Evolutionary conservation across 1,284 basidiomycete genomes (phyloP), one percentile per base, ranked within the genome.

Genomic region (Heterobasidion parviporum): DNA sequence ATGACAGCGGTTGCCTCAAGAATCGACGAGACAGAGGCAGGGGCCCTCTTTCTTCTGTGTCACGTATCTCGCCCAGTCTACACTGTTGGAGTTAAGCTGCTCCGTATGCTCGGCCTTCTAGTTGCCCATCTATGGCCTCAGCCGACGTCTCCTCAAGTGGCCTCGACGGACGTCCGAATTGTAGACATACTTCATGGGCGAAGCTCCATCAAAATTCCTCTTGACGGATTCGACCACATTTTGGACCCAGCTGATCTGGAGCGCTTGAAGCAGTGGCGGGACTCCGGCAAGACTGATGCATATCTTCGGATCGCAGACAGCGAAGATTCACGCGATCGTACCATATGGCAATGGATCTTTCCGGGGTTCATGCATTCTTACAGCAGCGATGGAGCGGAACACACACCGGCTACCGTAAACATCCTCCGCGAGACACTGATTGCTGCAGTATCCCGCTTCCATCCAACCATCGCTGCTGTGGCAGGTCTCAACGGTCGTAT

Each of bases 41-140:
- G 85, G 3, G 83, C 82, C 0, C 67, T 97, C 46, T 93, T 96
- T 68, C 72, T 98, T 26, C 76, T 94, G n/a, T 81, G 87, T 7
- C 84, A 87, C 52, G 80, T 80, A 51, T 71, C 70, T 16, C 67
- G 72, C 47, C 60, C 68, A 2, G 74, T 88, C 8, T 80, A 81
- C 52, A 70, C 69, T 1, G 72, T 77, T 16, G 89, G 87, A 1
- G 74, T 87, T 32, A 83, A 82, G 65, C 70, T 85, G 8, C 64
- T 87, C 12, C 80, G 84, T 49, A 70, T 78, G 47, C 69, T 89
- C 41, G 72, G 76, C 12, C 66, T 69, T 1, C 61, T 83, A 46
- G 66, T 74, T 55, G 65, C 72, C 6, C 73, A 81, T 55, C 62
- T 85, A 41, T 65, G 64, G 20, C 62, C 67, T 0, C 70, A 73